Base-by-base conservation (phyloP, 2,329 filamentous ascomycete genomes). In the Dactylonectria macrodidyma region DNA sequence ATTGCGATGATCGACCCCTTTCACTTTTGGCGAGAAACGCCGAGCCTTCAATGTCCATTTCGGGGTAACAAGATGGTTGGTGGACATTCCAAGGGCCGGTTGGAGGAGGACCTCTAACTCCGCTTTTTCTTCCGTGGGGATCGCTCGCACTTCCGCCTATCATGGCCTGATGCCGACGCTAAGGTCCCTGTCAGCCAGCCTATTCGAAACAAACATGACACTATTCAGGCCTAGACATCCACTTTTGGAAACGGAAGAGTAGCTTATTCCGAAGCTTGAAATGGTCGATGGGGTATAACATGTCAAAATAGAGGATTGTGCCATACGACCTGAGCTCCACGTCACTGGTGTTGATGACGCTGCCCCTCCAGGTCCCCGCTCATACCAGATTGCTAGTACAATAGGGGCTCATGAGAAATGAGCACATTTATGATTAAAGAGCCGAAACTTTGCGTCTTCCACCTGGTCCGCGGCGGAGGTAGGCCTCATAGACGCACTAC, bases 81-180 rank as follows among this genome's bases (percentile, higher is more conserved):
- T 61, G 58, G 58, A 61, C 58, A 52, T 52, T 46, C 38, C 19
- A 9, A 30, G 24, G 24, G 22, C 58, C 51, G 51, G 14, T 14
- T 14, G 16, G 36, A 16, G n/a, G 33, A 33, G 7, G 14, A 8
- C 36, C 55, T 16, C 8, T 30, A 24, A 46, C 34, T 52, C 47
- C 58, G 58, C 58, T 61, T 61, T 61, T 41, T 61, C 30, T 41
- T 19, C 47, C 48, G 36, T 61, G 7, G 26, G 26, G 47, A 36
- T 10, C 22, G 34, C 38, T 4, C 22, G 26, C 33, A 50, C 36
- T 61, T 61, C 58, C 58, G 58, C 58, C 58, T 61, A 61, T 61
- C 48, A 61, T 36, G 22, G 46, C 22, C 36, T 22, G 5, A 30
- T n/a, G 7, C 22, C 14, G 7, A 30, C 5, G 33, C 11, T 7